These are phyloP conservation scores for Phytomonas serpens DNA, from an alignment of 208 protist species.

Conservation along the genomic window DNA sequence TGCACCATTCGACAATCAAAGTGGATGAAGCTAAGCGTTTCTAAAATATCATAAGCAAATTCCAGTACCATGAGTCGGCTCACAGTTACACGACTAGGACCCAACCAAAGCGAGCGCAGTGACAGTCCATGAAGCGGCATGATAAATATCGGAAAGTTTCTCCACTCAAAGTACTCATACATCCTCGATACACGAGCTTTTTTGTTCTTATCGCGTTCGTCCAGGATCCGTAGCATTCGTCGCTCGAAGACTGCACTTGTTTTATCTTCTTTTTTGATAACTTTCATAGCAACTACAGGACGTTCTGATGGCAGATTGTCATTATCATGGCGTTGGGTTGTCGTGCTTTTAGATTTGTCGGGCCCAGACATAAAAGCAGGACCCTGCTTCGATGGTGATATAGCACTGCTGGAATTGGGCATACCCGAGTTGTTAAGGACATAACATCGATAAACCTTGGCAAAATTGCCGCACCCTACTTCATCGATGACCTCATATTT, in stretches of 20 bases:
- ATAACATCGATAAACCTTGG: slow-evolving; percentile 64
- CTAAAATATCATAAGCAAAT: slow-evolving; percentile 64
- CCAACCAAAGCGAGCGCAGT: slow-evolving; percentile 59
- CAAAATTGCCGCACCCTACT: slow-evolving; percentile 78
- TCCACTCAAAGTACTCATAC: slow-evolving; percentile 72
- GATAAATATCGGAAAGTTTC: slow-evolving; percentile 64
- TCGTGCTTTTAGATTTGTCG: background rate
- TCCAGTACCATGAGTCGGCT: slow-evolving; percentile 37
- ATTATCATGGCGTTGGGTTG: slow-evolving; percentile 12
- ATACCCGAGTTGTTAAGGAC: slow-evolving; percentile 18
- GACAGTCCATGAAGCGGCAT: slow-evolving; percentile 73
- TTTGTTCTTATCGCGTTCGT: slow-evolving; percentile 31
- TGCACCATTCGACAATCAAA: slow-evolving; percentile 89
- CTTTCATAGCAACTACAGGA: slow-evolving; percentile 57
- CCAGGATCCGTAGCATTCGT: slow-evolving; percentile 59
- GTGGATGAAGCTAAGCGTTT: slow-evolving; percentile 74
- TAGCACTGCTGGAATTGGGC: slow-evolving; percentile 12
- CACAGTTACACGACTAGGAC: slow-evolving; percentile 47
- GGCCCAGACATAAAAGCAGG: background rate
- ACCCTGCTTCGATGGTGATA: background rate
- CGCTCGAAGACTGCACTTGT: slow-evolving; percentile 71
- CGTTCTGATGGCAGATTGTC: slow-evolving; percentile 5
- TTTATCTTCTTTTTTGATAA: slow-evolving; percentile 76
- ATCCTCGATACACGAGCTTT: slow-evolving; percentile 43
- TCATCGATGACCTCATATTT: slow-evolving; percentile 58